Conservation (phyloP, 139 green algal species). For the Nannochloris sp. region DNA sequence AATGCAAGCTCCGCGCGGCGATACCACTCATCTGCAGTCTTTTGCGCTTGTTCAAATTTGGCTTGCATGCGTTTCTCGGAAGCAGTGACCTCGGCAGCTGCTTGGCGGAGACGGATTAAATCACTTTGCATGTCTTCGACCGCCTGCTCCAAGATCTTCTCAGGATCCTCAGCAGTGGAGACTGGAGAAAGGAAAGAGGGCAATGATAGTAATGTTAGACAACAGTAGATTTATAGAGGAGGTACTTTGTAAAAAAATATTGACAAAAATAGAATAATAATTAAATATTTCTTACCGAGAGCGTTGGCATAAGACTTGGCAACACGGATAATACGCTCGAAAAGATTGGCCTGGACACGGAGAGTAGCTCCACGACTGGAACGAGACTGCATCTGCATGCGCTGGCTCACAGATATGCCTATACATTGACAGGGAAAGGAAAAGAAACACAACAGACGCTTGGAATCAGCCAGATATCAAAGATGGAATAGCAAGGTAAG, state of each 20-base stretch:
- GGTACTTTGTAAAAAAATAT: constrained; percentile 10
- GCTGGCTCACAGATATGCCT: too few relatives aligned
- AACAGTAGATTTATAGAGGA: background rate
- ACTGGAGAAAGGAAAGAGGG: constrained; percentile 41
- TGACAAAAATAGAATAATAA: background rate
- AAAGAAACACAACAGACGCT: background rate
- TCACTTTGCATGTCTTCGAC: constrained; percentile 97
- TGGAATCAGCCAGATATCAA: background rate
- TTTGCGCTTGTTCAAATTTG: constrained; percentile 82
- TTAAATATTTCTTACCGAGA: constrained; percentile 43
- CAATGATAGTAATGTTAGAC: background rate
- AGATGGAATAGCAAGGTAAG: background rate
- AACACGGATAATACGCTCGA: constrained; percentile 70
- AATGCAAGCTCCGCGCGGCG: constrained; percentile 91
- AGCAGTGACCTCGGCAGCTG: constrained; percentile 91
- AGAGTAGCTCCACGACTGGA: constrained; percentile 17
- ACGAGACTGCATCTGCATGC: background rate
- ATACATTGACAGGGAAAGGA: background rate
- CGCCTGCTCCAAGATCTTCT: constrained; percentile 97
- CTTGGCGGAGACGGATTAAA: constrained; percentile 96
- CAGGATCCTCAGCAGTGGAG: constrained; percentile 79
- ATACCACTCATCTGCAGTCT: constrained; percentile 74
- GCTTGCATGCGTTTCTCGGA: constrained; percentile 96
- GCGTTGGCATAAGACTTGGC: constrained; percentile 87
- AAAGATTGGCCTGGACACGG: constrained; percentile 81